Base-by-base conservation (phyloP, 1,284 basidiomycete genomes). In the Heterobasidion parviporum region DNA sequence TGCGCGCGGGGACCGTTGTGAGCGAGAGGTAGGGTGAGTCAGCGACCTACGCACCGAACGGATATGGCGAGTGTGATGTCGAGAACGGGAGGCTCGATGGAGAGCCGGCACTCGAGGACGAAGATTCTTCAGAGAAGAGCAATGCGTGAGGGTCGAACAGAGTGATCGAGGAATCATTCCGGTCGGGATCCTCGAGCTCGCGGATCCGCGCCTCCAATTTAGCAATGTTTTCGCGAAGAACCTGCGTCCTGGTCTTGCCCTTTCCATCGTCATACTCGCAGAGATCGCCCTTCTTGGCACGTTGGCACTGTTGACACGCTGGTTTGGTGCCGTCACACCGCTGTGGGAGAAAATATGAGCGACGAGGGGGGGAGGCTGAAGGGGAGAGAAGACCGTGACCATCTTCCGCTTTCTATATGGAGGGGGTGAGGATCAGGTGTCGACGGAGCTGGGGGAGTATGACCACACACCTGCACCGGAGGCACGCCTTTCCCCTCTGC, bases 381-480 rank as follows among this genome's bases (percentile, higher is more conserved):
- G 54, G 53, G 54, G 57, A 41, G n/a, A 36, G 45, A 53, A 62
- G 6, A n/a, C n/a, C 69, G 59, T 61, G 15, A 87, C 87, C 85
- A 90, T 88, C 71, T 89, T 89, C 60, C 87, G 79, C 71, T 89
- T 87, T 69, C 87, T 86, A 63, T 56, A 57, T 41, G 56, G 34
- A 53, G 55, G 15, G 43, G 12, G 51, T 54, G 56, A 34, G 54
- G 10, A 16, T 10, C 43, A 56, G 49, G 20, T 9, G 34, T 12
- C 36, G 33, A 14, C n/a, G 47, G 33, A 38, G 55, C 26, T 26
- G 26, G 26, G 55, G 57, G 48, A 54, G 41, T n/a, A 71, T 74
- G 53, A 41, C 38, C 38, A 41, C 38, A 41, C 54, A 79, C 79
- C 80, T 79, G 75, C 83, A 86, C 70, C 83, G 75, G 58, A 85